phyloP scores from a whole-genome alignment of 2,329 filamentous ascomycete species.

The Aspergillus transmontanensis region DNA sequence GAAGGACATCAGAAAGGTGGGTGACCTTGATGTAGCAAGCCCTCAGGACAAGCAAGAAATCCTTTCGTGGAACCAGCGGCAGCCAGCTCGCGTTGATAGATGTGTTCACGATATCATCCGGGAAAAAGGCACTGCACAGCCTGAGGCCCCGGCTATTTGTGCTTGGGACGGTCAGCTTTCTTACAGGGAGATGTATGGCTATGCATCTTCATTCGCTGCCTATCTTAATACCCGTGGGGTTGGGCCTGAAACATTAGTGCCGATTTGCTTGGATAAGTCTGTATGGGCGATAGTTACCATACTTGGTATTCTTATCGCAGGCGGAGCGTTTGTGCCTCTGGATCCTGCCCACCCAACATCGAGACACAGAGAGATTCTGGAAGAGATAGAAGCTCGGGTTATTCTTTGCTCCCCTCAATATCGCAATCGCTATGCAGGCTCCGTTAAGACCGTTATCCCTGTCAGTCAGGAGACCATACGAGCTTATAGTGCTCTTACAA shows the following conservation, averaged over 20 bases:
- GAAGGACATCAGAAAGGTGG: slow-evolving; percentile 25
- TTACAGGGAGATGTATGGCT: slow-evolving; percentile 33
- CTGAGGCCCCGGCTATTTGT: slow-evolving; percentile 34
- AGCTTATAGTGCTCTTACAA: slow-evolving; percentile 26
- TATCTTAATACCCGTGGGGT: slow-evolving; percentile 36
- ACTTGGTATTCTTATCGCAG: slow-evolving; percentile 36
- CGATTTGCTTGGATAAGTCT: slow-evolving; percentile 39
- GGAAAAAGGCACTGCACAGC: slow-evolving; percentile 27
- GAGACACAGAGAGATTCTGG: slow-evolving; percentile 36
- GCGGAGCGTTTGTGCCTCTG: slow-evolving; percentile 37
- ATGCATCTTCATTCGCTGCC: slow-evolving; percentile 33
- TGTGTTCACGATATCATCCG: slow-evolving; percentile 38
- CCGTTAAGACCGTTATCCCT: slow-evolving; percentile 34
- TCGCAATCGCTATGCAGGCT: slow-evolving; percentile 29
- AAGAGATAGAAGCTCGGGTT: slow-evolving; percentile 33
- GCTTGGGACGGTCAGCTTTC: slow-evolving; percentile 40
- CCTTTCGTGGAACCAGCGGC: slow-evolving; percentile 34
- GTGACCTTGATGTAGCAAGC: slow-evolving; percentile 35
- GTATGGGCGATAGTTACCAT: slow-evolving; percentile 37
- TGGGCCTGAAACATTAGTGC: slow-evolving; percentile 34
- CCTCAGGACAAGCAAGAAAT: slow-evolving; percentile 37
- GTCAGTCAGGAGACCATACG: slow-evolving; percentile 36
- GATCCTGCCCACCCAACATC: slow-evolving; percentile 39
- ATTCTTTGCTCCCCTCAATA: slow-evolving; percentile 38
- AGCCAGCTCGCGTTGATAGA: slow-evolving; percentile 26